These are phyloP conservation scores for Rhizopogon vulgaris DNA, from an alignment of 768 basidiomycete genomes.

Conservation along the genomic window DNA sequence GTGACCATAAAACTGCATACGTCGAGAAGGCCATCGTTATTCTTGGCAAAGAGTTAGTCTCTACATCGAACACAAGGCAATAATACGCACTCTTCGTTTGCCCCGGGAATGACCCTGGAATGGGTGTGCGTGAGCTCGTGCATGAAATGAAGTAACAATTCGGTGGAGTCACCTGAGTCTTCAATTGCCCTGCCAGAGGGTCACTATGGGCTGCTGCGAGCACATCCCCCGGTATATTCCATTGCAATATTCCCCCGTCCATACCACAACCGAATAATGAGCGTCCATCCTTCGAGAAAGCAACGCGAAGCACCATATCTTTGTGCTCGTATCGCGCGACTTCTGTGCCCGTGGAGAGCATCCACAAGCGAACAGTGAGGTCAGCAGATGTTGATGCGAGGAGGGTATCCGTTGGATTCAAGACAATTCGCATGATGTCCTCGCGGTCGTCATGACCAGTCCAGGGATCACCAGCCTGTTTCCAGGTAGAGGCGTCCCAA, in stretches of 20 bases:
- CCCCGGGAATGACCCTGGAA: not conserved
- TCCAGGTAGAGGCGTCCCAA: not conserved
- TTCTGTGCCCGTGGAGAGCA: conserved; percentile 13
- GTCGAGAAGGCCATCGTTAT: not conserved
- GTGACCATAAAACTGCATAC: not conserved
- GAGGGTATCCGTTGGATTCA: conserved; percentile 20
- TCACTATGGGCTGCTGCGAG: not conserved
- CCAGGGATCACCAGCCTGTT: not conserved
- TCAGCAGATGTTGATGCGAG: conserved; percentile 26
- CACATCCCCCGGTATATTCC: not conserved
- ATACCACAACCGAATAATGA: not conserved
- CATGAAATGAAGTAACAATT: not conserved
- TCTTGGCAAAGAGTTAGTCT: not conserved
- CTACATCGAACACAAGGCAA: not conserved
- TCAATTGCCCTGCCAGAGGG: not conserved
- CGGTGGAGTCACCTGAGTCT: not conserved
- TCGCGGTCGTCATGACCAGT: not conserved
- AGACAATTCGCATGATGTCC: conserved; percentile 14
- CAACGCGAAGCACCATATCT: not conserved
- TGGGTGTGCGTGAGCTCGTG: not conserved
- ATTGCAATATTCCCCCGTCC: not conserved
- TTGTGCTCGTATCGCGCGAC: conserved; percentile 10
- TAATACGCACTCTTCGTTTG: not conserved
- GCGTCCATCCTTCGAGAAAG: not conserved
- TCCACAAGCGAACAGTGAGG: conserved; percentile 22